Base-by-base conservation (phyloP, 2,329 filamentous ascomycete species). In the Microcyclosporella mali region DNA sequence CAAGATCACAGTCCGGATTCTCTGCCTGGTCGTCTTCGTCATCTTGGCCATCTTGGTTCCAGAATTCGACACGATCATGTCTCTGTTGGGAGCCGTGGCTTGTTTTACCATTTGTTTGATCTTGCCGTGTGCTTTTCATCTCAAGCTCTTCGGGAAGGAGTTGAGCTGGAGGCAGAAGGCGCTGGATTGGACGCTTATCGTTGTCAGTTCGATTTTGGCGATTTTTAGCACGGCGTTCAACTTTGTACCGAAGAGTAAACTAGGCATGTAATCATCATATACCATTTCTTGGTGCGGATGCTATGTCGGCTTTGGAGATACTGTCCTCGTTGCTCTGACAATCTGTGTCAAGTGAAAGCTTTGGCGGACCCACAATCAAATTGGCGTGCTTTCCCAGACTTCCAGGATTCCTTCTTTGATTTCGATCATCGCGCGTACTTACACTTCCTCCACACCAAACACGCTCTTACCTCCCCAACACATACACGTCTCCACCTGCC, bases 51-150 rank as follows among this genome's bases (percentile, higher is more conserved):
- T 85, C 32, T 53, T 83, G 2, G 78, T 84, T 58, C 88, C 89
- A 0, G 78, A 80, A 0, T 95, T 95, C 59, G 88, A 95, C 62
- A 82, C 82, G 40, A 89, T 95, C 59, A 94, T 94, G 82, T 85
- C 85, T 3, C 82, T 95, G 49, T 81, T 97, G 69, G 90, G 92
- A 10, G 87, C 85, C 30, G 84, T 88, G 3, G 75, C 95, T 12
- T 95, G 90, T 68, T 95, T 95, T 57, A 87, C 86, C 14, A 94
- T 97, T 52, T 97, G 90, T 66, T 82, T 97, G 52, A 88, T 94
- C 65, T 72, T 98, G 38, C 92, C 90, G 0, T 70, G 95, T 25
- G 77, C 82, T 3, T 97, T 98, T 61, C 88, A 97, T 60, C 69
- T 97, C 43, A 94, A 89, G 67, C 79, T 97, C 1, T 97, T 94